Evolutionary conservation across 2,329 filamentous ascomycete species (phyloP).

Genomic region (Cladosporium sp.): DNA sequence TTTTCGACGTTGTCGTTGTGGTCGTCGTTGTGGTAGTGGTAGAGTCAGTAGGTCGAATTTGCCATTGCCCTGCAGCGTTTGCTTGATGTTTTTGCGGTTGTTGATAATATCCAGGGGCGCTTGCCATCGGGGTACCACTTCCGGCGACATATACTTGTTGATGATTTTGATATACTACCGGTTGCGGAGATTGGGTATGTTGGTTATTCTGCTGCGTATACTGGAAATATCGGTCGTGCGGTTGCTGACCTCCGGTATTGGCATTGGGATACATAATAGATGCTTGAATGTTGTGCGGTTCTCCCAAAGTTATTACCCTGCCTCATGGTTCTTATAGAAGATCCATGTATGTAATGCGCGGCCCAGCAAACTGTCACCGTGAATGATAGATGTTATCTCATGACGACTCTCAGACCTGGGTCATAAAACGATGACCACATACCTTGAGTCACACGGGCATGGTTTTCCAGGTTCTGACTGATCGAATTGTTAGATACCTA

Average conservation of each 20-base stretch:
- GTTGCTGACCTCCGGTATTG: background rate
- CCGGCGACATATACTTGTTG: background rate
- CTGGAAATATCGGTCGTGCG: background rate
- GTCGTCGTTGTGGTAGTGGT: conserved; percentile 7
- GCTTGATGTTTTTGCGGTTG: background rate
- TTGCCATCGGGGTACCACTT: background rate
- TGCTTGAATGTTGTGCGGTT: no score
- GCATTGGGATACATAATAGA: background rate
- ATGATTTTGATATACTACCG: background rate
- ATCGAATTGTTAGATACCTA: no score
- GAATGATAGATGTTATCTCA: no score
- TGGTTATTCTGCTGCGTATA: background rate
- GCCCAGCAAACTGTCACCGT: no score
- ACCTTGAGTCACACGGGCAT: no score
- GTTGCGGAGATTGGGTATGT: background rate
- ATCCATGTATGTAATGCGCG: no score
- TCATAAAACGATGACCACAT: no score
- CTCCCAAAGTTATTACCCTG: no score
- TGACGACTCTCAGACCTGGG: no score
- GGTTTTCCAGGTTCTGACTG: no score
- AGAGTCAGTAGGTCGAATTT: background rate
- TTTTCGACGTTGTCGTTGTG: conserved; percentile 3
- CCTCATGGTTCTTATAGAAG: no score
- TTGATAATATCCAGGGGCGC: background rate
- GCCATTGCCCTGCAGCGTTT: background rate